Evolutionary conservation across 1,284 basidiomycete genomes (phyloP).

Genomic region (Ceratobasidium sp.): DNA sequence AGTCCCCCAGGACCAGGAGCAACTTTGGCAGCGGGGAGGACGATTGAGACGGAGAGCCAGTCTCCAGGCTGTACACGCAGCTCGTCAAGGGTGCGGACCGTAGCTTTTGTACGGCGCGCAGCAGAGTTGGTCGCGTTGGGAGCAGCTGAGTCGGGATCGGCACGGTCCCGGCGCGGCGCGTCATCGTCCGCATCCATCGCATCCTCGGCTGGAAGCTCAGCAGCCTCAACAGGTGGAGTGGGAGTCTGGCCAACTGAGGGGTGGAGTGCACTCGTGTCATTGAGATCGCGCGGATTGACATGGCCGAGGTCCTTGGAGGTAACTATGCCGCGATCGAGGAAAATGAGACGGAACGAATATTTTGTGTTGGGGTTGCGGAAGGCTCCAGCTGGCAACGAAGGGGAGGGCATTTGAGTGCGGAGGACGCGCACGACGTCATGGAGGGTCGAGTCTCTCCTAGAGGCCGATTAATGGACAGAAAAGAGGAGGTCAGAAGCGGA

Average conservation of each 20-base stretch:
- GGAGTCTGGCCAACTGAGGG: slow-evolving; percentile 50
- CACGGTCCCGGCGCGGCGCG: slow-evolving; percentile 50
- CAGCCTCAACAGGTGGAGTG: slow-evolving; percentile 18
- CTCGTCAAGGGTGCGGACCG: slow-evolving; percentile 70
- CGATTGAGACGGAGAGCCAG: slow-evolving; percentile 73
- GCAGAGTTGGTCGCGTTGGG: slow-evolving; percentile 56
- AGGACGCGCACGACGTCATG: slow-evolving; percentile 78
- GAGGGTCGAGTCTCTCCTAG: slow-evolving; percentile 80
- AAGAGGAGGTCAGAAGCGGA: background rate
- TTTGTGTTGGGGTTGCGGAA: slow-evolving; percentile 80
- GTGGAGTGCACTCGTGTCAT: slow-evolving; percentile 72
- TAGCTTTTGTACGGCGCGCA: slow-evolving; percentile 17
- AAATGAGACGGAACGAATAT: slow-evolving; percentile 79
- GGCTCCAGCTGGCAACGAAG: slow-evolving; percentile 69
- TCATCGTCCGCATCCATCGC: slow-evolving; percentile 48
- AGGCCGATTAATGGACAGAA: slow-evolving; percentile 1
- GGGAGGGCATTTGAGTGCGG: slow-evolving; percentile 60
- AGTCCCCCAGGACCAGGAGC: slow-evolving; percentile 11
- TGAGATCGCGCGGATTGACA: slow-evolving; percentile 80
- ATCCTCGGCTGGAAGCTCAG: slow-evolving; percentile 63
- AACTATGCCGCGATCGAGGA: slow-evolving; percentile 77
- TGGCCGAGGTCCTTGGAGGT: slow-evolving; percentile 78
- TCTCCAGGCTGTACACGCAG: slow-evolving; percentile 80
- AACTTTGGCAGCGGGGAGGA: slow-evolving; percentile 60
- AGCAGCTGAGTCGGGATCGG: slow-evolving; percentile 59